Percentiles rank a stretch among this genome's conserved stretches.
These are phyloP conservation scores for Halophytophthora polymorphica DNA, from an alignment of 352 stramenopile species.

Conservation along the genomic window DNA sequence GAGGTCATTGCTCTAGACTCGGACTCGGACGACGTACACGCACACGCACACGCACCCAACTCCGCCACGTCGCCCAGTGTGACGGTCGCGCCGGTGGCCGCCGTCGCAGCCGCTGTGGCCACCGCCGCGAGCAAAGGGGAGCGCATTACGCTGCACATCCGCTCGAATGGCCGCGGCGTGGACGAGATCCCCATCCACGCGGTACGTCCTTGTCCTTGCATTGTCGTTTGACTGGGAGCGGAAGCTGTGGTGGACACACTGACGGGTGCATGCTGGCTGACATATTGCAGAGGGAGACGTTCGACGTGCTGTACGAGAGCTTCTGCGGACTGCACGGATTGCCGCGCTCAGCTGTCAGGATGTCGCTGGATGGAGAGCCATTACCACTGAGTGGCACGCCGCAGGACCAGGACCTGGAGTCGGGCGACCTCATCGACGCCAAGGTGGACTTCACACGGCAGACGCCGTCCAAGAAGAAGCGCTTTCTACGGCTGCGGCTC, in stretches of 20 bases:
- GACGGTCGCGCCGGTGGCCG: neutral
- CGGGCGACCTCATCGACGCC: slow-evolving; percentile 64
- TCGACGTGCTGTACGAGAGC: slow-evolving; percentile 54
- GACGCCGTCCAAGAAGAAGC: slow-evolving; percentile 42
- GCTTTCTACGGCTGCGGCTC: slow-evolving; percentile 50
- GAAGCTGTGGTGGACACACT: neutral
- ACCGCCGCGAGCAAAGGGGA: slow-evolving; percentile 39
- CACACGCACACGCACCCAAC: slow-evolving; percentile 20
- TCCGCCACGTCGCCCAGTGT: neutral
- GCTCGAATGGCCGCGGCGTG: slow-evolving; percentile 49
- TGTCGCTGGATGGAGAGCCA: slow-evolving; percentile 54
- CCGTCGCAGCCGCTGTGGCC: slow-evolving; percentile 1
- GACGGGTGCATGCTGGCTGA: neutral
- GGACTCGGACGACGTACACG: slow-evolving; percentile 38
- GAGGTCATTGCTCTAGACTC: slow-evolving; percentile 62
- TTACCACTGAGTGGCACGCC: slow-evolving; percentile 32
- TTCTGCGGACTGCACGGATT: slow-evolving; percentile 68
- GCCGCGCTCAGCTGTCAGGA: slow-evolving; percentile 50
- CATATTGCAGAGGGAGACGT: slow-evolving; percentile 53
- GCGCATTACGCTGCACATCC: slow-evolving; percentile 49
- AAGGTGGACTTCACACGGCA: slow-evolving; percentile 71
- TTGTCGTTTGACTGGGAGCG: slow-evolving; percentile 1
- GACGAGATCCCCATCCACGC: slow-evolving; percentile 60
- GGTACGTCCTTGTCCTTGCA: slow-evolving; percentile 18
- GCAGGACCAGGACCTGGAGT: slow-evolving; percentile 38